Evolutionary conservation across 768 basidiomycete species (phyloP).

Genomic region (Mrakia blollopis): DNA sequence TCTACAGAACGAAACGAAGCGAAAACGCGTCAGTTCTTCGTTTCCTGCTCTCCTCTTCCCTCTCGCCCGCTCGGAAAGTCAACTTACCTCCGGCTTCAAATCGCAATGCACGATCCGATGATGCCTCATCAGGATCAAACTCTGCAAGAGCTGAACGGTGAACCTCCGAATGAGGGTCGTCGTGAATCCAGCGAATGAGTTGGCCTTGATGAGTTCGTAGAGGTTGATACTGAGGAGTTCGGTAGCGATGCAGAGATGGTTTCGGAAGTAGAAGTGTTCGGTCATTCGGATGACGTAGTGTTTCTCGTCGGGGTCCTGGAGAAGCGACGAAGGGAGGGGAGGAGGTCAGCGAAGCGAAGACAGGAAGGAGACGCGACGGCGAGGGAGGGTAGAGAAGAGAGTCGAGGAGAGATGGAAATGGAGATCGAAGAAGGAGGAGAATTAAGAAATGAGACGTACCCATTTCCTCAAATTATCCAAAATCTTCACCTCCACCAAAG

Average conservation of each 20-base stretch:
- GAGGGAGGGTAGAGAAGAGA: slow-evolving; percentile 5
- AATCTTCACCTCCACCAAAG: slow-evolving; percentile 98
- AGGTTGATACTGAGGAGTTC: slow-evolving; percentile 96
- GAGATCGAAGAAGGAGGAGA: too few relatives aligned
- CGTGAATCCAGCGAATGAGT: slow-evolving; percentile 97
- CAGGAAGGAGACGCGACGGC: slow-evolving; percentile 38
- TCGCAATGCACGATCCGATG: slow-evolving; percentile 99
- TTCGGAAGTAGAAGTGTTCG: slow-evolving; percentile 96
- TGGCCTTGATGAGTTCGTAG: slow-evolving; percentile 98
- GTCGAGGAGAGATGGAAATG: neutral
- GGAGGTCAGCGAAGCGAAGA: neutral
- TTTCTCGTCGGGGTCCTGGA: slow-evolving; percentile 91
- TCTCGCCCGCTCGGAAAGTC: neutral
- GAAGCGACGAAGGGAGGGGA: neutral
- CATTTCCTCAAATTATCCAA: slow-evolving; percentile 94
- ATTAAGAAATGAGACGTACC: slow-evolving; percentile 54
- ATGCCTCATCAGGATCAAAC: slow-evolving; percentile 86
- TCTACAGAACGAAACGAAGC: slow-evolving; percentile 52
- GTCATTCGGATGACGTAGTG: slow-evolving; percentile 98
- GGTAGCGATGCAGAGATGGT: slow-evolving; percentile 96
- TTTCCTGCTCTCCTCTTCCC: neutral
- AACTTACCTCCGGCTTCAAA: slow-evolving; percentile 87
- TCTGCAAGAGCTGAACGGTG: slow-evolving; percentile 89
- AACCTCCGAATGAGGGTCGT: slow-evolving; percentile 91
- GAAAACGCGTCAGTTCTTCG: neutral